These are phyloP conservation scores for Quaeritorhiza haematococci DNA, from an alignment of 371 early-diverging fungal genomes.

Conservation along the genomic window DNA sequence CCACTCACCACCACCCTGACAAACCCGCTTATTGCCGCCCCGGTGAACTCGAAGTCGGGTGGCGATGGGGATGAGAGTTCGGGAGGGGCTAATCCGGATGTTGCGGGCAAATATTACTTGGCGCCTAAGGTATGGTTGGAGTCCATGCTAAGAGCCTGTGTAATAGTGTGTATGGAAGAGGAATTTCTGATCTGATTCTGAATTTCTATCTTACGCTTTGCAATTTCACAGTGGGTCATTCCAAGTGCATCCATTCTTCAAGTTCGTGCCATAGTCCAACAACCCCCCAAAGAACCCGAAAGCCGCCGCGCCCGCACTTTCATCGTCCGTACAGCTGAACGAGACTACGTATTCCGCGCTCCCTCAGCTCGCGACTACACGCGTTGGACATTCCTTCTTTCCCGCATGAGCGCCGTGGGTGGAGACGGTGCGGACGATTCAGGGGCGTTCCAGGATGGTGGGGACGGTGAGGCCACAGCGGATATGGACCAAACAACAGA, in stretches of 20 bases:
- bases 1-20: conserved; percentile 25
- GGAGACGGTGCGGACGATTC: no score
- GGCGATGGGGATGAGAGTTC: conserved; percentile 2
- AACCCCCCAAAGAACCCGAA: conserved; percentile 17
- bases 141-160: no score
- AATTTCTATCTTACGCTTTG: background rate
- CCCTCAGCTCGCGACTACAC: conserved; percentile 19
- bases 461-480: no score
- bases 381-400: conserved; percentile 27
- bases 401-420: conserved; percentile 6
- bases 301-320: conserved; percentile 24
- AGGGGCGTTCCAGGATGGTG: no score
- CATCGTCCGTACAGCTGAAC: conserved; percentile 18
- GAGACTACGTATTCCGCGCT: conserved; percentile 28
- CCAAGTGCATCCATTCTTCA: conserved; percentile 20
- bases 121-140: conserved; percentile 24
- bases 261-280: conserved; percentile 13
- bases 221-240: conserved; percentile 27
- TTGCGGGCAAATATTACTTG: conserved; percentile 20
- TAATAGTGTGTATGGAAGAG: no score
- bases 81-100: background rate
- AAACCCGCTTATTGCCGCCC: conserved; percentile 23
- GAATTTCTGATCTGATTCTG: background rate
- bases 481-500: no score
- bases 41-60: background rate